Percentiles rank a stretch among this genome's conserved stretches.
Conservation (phyloP, 768 basidiomycete species). For the Paxillus involutus region DNA sequence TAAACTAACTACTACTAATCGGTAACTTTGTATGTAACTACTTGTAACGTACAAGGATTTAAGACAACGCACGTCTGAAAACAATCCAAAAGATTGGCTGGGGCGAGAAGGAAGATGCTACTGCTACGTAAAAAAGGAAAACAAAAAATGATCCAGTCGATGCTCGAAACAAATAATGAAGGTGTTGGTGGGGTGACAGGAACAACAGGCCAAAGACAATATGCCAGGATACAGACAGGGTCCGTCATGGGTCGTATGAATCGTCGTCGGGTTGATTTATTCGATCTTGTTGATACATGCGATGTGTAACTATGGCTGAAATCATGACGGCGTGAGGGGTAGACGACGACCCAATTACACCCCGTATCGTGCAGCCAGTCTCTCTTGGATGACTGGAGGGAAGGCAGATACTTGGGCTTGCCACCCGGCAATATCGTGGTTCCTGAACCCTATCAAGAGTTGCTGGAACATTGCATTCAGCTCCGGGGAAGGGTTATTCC, state of each 20-base stretch:
- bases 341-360: slow-evolving; percentile 49
- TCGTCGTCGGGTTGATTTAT: neutral
- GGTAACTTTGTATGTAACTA: slow-evolving; percentile 24
- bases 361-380: slow-evolving; percentile 82
- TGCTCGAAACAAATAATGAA: slow-evolving; percentile 30
- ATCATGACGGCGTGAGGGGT: slow-evolving; percentile 12
- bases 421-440: slow-evolving; percentile 86
- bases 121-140: slow-evolving; percentile 11
- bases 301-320: slow-evolving; percentile 2
- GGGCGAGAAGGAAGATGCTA: slow-evolving; percentile 19
- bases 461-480: slow-evolving; percentile 93
- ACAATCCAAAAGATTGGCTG: slow-evolving; percentile 3
- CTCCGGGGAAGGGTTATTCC: slow-evolving; percentile 90
- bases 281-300: slow-evolving; percentile 12
- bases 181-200: slow-evolving; percentile 19
- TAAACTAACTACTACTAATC: slow-evolving; percentile 36
- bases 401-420: slow-evolving; percentile 76
- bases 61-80: slow-evolving; percentile 21
- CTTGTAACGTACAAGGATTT: slow-evolving; percentile 28
- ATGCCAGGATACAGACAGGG: slow-evolving; percentile 2
- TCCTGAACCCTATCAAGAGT: slow-evolving; percentile 87
- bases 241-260: slow-evolving; percentile 9
- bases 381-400: slow-evolving; percentile 87
- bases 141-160: slow-evolving; percentile 21
- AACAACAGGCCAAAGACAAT: slow-evolving; percentile 18